A percentile compares a stretch with the other conserved stretches of the same genome.
Conservation (phyloP, 768 basidiomycete species). For the Suillus ampliporus region DNA sequence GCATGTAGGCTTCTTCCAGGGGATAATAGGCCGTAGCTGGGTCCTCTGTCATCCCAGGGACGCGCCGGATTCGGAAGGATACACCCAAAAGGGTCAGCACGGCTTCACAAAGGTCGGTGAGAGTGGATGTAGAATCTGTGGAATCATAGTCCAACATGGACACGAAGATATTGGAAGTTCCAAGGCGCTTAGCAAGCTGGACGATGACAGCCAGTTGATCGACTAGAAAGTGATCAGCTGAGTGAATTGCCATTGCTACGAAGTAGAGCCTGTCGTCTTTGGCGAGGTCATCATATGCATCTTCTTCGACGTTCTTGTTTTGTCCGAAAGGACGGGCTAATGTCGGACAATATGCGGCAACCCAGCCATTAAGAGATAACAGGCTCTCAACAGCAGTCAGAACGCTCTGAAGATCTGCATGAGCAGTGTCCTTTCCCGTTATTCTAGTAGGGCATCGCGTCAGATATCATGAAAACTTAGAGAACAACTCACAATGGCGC, state of each 20-base stretch:
- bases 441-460: conserved; percentile 55
- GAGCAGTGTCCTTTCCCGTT: conserved; percentile 77
- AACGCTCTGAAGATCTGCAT: conserved; percentile 90
- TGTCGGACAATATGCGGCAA: conserved; percentile 92
- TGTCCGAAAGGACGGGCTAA: conserved; percentile 94
- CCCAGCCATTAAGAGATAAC: conserved; percentile 97
- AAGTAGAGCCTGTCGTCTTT: conserved; percentile 87
- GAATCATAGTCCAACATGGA: conserved; percentile 98
- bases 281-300: conserved; percentile 89
- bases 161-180: conserved; percentile 90
- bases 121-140: conserved; percentile 91
- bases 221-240: conserved; percentile 98
- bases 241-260: conserved; percentile 94
- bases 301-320: conserved; percentile 71
- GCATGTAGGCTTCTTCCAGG: conserved; percentile 90
- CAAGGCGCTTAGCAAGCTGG: conserved; percentile 90
- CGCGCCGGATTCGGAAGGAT: conserved; percentile 90
- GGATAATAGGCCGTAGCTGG: conserved; percentile 93
- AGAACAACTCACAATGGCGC: conserved; percentile 77
- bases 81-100: conserved; percentile 93
- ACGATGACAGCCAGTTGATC: conserved; percentile 99
- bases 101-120: conserved; percentile 94
- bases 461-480: background rate
- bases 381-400: conserved; percentile 90
- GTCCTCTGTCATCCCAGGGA: conserved; percentile 91